These are phyloP conservation scores for Pistacia atlantica DNA, from an alignment of 345 rosid species.

Conservation along the genomic window DNA sequence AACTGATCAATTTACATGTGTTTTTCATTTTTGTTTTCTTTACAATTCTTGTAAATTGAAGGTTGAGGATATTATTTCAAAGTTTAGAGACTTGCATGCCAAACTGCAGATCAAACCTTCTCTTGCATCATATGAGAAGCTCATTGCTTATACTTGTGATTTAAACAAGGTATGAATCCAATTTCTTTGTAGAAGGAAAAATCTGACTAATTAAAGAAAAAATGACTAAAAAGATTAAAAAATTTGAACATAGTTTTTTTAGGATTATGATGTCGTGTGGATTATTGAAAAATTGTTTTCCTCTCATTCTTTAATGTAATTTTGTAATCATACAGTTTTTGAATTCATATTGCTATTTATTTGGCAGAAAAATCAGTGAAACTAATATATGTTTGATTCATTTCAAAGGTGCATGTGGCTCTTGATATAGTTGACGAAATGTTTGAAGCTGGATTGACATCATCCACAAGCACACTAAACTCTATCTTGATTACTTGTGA, in stretches of 20 bases:
- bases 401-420: conserved; percentile 68
- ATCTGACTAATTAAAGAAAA: background rate
- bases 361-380: background rate
- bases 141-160: conserved; percentile 56
- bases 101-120: conserved; percentile 60
- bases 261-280: background rate
- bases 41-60: conserved; percentile 32
- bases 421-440: conserved; percentile 69
- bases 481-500: conserved; percentile 57
- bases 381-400: conserved; percentile 22
- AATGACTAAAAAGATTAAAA: background rate
- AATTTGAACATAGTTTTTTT: background rate
- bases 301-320: background rate
- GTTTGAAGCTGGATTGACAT: conserved; percentile 50
- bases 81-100: conserved; percentile 61
- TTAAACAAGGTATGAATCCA: conserved; percentile 52
- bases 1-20: background rate
- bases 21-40: background rate
- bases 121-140: conserved; percentile 58
- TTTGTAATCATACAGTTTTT: background rate
- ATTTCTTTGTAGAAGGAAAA: conserved; percentile 8
- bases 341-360: background rate
- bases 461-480: conserved; percentile 52
- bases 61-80: conserved; percentile 63
- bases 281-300: background rate